Conservation (phyloP, 768 basidiomycete species). For the Hericium alpestre region DNA sequence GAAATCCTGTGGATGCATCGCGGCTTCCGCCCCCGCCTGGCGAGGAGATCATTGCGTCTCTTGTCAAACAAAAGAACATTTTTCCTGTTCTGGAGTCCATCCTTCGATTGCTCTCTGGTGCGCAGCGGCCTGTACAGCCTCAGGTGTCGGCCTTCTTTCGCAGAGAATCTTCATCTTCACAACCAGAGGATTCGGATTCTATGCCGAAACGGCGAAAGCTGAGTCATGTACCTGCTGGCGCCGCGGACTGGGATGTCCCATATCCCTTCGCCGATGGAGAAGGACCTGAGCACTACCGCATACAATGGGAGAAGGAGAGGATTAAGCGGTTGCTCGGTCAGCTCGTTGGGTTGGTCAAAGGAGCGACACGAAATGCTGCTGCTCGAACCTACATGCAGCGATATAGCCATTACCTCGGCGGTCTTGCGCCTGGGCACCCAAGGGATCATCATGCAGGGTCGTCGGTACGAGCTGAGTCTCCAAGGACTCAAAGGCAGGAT, state of each 20-base stretch:
- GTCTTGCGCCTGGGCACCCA: no score
- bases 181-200: conserved; percentile 8
- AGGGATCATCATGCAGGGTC: background rate
- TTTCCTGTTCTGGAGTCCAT: conserved; percentile 56
- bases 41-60: conserved; percentile 47
- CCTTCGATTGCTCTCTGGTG: conserved; percentile 43
- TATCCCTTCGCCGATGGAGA: conserved; percentile 67
- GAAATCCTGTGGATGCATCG: conserved; percentile 28
- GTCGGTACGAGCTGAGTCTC: background rate
- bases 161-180: background rate
- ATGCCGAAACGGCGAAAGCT: conserved; percentile 53
- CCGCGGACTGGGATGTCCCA: conserved; percentile 74
- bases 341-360: conserved; percentile 48
- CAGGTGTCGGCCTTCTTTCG: background rate
- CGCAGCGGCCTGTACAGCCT: conserved; percentile 9
- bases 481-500: background rate
- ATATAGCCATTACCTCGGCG: no score
- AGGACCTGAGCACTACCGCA: conserved; percentile 54
- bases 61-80: conserved; percentile 55
- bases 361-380: conserved; percentile 51
- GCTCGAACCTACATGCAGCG: conserved; percentile 33
- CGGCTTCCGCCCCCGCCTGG: conserved; percentile 39
- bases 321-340: conserved; percentile 53
- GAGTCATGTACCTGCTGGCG: conserved; percentile 64
- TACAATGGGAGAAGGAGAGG: conserved; percentile 56